These are phyloP conservation scores for Cyclocybe aegerita DNA, from an alignment of 768 basidiomycete genomes.

Conservation along the genomic window DNA sequence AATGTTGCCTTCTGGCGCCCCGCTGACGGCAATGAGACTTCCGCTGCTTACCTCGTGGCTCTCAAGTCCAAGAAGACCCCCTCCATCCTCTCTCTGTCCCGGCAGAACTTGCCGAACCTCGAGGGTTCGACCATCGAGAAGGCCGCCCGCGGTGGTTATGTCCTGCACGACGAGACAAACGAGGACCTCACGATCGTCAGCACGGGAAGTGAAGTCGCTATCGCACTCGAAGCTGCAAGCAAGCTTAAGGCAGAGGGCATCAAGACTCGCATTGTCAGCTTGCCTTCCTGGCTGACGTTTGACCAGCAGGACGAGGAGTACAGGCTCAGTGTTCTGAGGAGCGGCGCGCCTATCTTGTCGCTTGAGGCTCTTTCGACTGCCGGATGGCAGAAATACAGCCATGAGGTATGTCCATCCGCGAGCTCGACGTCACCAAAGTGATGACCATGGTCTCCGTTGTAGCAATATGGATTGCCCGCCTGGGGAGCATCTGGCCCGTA, in stretches of 20 bases:
- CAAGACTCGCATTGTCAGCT: conserved; percentile 79
- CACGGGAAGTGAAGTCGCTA: conserved; percentile 85
- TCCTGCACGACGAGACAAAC: conserved; percentile 73
- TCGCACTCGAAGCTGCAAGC: conserved; percentile 84
- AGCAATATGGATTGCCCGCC: conserved; percentile 69
- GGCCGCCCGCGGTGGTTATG: conserved; percentile 85
- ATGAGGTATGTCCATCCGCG: conserved; percentile 51
- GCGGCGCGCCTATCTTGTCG: conserved; percentile 86
- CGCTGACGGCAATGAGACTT: conserved; percentile 97
- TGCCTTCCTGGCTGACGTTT: conserved; percentile 90
- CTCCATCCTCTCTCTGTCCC: conserved; percentile 79
- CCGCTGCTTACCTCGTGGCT: conserved; percentile 83
- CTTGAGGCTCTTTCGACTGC: conserved; percentile 82
- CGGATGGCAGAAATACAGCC: conserved; percentile 89
- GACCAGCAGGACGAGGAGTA: conserved; percentile 82
- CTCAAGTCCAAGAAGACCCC: conserved; percentile 75
- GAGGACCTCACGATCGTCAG: conserved; percentile 91
- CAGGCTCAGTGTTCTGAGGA: conserved; percentile 79
- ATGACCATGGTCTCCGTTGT: conserved; percentile 11
- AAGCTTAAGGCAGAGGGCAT: conserved; percentile 76
- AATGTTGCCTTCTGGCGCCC: conserved; percentile 93
- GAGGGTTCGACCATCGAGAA: conserved; percentile 84
- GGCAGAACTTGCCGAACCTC: conserved; percentile 92
- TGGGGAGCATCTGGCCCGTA: conserved; percentile 94
- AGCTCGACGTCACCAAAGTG: not conserved